phyloP scores from a whole-genome alignment of 78 protist species.

The Dictyostelium capitatum region DNA sequence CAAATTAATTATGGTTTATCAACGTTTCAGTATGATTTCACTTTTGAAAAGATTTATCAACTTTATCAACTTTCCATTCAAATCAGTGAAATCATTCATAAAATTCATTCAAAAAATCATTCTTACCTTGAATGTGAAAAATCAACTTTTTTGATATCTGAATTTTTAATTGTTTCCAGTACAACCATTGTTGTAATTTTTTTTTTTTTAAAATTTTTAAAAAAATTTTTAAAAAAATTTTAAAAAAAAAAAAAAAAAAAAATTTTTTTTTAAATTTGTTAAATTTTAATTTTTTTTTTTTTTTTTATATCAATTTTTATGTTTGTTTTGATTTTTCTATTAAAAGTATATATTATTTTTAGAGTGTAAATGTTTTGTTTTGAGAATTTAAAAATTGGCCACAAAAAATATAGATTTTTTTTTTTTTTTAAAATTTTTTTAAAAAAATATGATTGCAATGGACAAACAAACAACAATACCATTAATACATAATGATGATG shows the following conservation, averaged over 20 bases:
- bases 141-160: conserved; percentile 15
- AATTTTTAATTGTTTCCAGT: neutral
- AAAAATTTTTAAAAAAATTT: neutral
- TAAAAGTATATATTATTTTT: no score
- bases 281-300: neutral
- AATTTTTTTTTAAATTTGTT: neutral
- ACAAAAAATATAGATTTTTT: no score
- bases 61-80: neutral
- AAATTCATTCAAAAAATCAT: conserved; percentile 12
- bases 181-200: neutral
- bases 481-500: no score
- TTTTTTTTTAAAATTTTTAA: neutral
- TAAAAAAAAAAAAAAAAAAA: neutral
- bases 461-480: no score
- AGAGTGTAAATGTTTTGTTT: no score
- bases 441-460: no score
- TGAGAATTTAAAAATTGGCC: no score
- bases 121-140: conserved; percentile 62
- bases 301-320: no score
- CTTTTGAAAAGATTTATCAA: neutral
- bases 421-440: no score
- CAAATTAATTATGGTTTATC: conserved; percentile 15
- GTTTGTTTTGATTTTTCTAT: no score
- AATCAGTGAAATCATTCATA: conserved; percentile 12
- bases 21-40: neutral